Conservation (phyloP, 139 green algal species). For the Chlorella ohadii region DNA sequence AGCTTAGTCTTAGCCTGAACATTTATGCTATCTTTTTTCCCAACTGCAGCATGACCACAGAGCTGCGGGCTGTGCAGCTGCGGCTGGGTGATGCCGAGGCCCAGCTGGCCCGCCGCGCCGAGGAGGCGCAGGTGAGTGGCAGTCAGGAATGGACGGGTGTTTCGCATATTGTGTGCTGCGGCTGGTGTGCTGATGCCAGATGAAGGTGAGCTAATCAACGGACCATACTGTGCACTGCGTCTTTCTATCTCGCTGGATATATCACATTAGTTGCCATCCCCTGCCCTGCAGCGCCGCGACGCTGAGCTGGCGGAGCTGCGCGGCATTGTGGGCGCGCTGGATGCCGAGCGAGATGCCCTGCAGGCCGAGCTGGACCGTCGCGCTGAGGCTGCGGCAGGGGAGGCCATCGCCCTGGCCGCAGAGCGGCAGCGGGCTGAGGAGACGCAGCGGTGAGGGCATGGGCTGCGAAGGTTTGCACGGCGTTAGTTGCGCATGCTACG, state of each 20-base stretch:
- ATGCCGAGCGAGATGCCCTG: conserved; percentile 24
- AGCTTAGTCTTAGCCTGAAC: too few species aligned
- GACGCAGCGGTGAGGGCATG: neutral
- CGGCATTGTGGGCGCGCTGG: conserved; percentile 22
- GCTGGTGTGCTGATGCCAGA: too few species aligned
- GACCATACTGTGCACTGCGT: too few species aligned
- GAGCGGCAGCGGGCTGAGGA: conserved; percentile 1
- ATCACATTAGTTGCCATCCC: too few species aligned
- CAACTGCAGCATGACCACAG: conserved; percentile 27
- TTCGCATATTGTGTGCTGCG: too few species aligned
- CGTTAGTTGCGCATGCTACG: too few species aligned
- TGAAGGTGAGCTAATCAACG: too few species aligned
- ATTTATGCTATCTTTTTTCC: too few species aligned
- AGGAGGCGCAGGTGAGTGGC: conserved; percentile 10
- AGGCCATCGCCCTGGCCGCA: neutral
- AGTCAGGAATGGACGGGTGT: too few species aligned
- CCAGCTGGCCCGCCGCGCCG: neutral
- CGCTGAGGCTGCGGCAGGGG: neutral
- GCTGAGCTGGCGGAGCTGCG: conserved; percentile 28
- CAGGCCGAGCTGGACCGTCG: conserved; percentile 24
- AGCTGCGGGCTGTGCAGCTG: conserved; percentile 26
- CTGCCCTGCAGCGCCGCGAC: neutral
- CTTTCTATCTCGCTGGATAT: too few species aligned
- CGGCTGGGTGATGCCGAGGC: conserved; percentile 18
- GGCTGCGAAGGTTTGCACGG: too few species aligned